Evolutionary conservation across 768 basidiomycete species (phyloP), one percentile per base, ranked within the genome.

Genomic region (Paxillus rubicundulus): DNA sequence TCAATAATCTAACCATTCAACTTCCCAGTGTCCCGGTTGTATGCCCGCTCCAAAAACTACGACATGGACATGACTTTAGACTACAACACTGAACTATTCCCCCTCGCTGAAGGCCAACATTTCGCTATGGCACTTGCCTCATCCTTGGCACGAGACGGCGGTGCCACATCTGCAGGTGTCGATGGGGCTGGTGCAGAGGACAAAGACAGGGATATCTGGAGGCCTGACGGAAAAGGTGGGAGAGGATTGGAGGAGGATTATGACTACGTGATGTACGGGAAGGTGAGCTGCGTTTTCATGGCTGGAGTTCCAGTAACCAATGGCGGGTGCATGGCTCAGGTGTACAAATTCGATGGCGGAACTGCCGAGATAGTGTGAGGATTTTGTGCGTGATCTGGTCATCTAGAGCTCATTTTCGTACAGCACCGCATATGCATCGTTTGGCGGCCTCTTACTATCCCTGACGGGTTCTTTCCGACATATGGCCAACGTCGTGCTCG

Each of bases 201-300:
- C 61, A 84, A 89, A 67, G 88, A 90, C 58, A 73, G 85, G 50
- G 79, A 89, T 64, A 81, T 87, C 16, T 93, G 91, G 91, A 74
- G 91, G 63, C 91, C 91, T 46, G 90, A 91, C 64, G 86, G 86
- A 34, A 93, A 86, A 71, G 91, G 82, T 13, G 80, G 77, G 59
- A 78, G 81, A 66, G 95, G 86, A 10, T 68, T 99, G 24, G 96
- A 98, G 57, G 89, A 93, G 53, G 94, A 98, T 59, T 99, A 93
- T 64, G 95, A 98, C 65, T 99, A 98, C 76, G 96, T 99, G 59
- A 98, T 98, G 94, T 94, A 92, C 68, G 96, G 96, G 30, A 98
- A 95, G 85, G 93, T 95, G 58, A 53, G 58, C 10, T 30, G 41
- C 39, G 43, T 24, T 10, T 50, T 17, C 18, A 43, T 16, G 24